Evolutionary conservation across 1,284 basidiomycete species (phyloP).

Genomic region (Tilletia caries): DNA sequence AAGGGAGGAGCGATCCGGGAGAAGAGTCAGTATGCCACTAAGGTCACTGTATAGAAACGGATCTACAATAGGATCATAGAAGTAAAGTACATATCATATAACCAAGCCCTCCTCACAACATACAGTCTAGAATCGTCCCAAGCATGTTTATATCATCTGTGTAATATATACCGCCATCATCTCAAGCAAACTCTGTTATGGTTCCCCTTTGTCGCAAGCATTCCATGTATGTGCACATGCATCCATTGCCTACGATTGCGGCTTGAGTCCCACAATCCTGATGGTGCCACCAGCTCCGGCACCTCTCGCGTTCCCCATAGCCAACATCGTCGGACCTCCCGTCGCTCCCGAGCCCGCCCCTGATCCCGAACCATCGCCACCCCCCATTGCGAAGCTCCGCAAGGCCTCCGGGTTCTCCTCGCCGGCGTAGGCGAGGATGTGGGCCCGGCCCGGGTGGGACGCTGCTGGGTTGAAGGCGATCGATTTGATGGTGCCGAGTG

Average conservation of each 20-base stretch:
- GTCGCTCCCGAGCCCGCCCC: neutral
- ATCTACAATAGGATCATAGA: no score
- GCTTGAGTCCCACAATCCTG: neutral
- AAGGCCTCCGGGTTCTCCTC: constrained; percentile 1
- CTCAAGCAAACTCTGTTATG: no score
- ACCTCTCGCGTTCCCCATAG: neutral
- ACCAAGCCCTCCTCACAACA: no score
- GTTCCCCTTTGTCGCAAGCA: no score
- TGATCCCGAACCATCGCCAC: neutral
- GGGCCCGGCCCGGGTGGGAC: neutral
- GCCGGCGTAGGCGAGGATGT: constrained; percentile 9
- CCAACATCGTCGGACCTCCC: neutral
- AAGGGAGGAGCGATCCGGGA: constrained; percentile 19
- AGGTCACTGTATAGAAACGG: constrained; percentile 16
- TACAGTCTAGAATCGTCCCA: neutral
- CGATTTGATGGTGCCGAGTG: neutral
- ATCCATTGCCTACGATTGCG: neutral
- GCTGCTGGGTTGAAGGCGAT: neutral
- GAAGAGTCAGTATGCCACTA: constrained; percentile 16
- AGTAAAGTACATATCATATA: no score
- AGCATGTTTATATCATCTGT: no score
- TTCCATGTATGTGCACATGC: no score
- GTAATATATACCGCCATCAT: no score
- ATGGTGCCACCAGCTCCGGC: constrained; percentile 2
- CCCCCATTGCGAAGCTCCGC: neutral